Evolutionary conservation across 208 protist species (phyloP), one percentile per base, ranked within the genome.

Genomic region (Leptomonas pyrrhocoris): DNA sequence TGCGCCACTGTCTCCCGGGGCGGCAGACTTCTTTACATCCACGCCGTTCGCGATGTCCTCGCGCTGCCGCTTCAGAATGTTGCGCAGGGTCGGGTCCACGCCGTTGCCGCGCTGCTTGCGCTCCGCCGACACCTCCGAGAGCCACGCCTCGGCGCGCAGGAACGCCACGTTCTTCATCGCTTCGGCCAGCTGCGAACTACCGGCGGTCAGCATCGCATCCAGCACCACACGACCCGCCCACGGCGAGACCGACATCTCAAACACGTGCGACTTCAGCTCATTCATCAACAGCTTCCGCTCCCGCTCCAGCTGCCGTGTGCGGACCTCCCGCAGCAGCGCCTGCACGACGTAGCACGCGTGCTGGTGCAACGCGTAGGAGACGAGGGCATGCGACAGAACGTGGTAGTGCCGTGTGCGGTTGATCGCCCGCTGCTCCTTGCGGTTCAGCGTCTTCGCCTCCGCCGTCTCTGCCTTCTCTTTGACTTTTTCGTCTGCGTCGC

Each of bases 191-290:
- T 84, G 70, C 21, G 80, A 59, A 64, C 84, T 93, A 30, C 88
- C 89, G 9, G 73, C 54, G n/a, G 76, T 59, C 43, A 92, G 51
- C 89, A 96, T 94, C 30, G 88, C 68, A n/a, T 95, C 89, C 0
- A 96, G 83, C 51, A 96, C 92, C 4, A 96, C 72, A 15, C 89
- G 88, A 7, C 92, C 92, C 0, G 92, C 87, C 92, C 92, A 96
- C 38, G 89, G 92, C 13, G 88, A 94, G 34, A 90, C 77, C 19
- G 92, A 73, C 15, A 96, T 78, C 40, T 89, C 81, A 45, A 96
- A 94, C 16, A 96, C 92, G 48, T 87, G 81, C 36, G 92, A 89
- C 73, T 96, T 96, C 60, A 96, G 80, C 60, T 89, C 83, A 42
- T 90, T 83, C 89, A 95, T 92, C 34, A 96, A 78, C 23, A 74